Evolutionary conservation across 257 asterid genomes (phyloP), one percentile per base, ranked within the genome.

Genomic region (Anisodus tanguticus): DNA sequence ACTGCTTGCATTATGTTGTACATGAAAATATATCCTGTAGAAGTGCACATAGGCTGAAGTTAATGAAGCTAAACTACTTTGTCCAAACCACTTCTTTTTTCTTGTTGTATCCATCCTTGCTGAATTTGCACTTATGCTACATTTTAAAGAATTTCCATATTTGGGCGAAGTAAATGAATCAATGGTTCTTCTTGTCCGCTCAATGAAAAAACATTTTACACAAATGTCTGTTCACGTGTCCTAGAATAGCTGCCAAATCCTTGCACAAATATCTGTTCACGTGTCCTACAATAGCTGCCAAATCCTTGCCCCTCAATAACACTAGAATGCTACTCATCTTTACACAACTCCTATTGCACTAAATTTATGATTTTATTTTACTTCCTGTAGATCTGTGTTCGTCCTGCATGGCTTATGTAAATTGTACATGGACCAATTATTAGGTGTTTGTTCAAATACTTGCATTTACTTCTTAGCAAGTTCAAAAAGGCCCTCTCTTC

Each of bases 101-200:
- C 78, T 69, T 69, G 54, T 39, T 39, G 26, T 69, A 16, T 69
- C 78, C 78, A 41, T 16, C 78, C 15, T 39, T 69, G 54, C 78
- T 69, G 31, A 69, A 41, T 39, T 69, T 69, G 54, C 78, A 16
- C 15, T 69, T 69, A 41, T 69, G 78, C 78, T 69, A 16, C 78
- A 69, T 22, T 17, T 69, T 69, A 41, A 49, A 41, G 13, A 69
- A 69, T 12, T 68, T 68, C 53, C 31, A 41, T 69, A 39, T 31
- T 39, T 69, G 78, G 78, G 16, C 31, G 54, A 69, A 69, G 54
- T 69, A 41, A 69, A 69, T 41, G 54, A 69, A 69, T n/a, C 78
- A 41, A 17, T 41, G 78, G 78, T 41, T 69, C 31, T 54, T 19
- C 31, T 41, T 41, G 35, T 41, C 31, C 54, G 4, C 16, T 41